Conservation (phyloP, 768 basidiomycete species). For the Dendrothele bispora region DNA sequence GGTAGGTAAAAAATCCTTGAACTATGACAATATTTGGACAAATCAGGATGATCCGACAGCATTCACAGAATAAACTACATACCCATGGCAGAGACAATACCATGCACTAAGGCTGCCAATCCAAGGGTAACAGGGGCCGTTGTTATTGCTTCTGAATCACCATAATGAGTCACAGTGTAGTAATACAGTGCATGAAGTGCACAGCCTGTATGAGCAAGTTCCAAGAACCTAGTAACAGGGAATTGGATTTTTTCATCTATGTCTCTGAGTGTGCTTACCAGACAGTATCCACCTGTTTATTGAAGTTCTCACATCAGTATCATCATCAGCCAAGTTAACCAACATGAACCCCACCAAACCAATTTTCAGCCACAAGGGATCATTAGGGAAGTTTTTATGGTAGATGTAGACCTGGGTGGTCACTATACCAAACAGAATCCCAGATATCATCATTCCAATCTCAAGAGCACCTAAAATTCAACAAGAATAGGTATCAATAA, state of each 20-base stretch:
- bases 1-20: neutral
- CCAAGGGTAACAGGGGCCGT: neutral
- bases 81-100: neutral
- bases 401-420: constrained; percentile 6
- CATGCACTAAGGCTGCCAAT: neutral
- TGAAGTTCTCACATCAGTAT: too few relatives aligned
- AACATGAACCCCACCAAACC: too few relatives aligned
- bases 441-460: constrained; percentile 8
- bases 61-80: neutral
- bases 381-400: constrained; percentile 6
- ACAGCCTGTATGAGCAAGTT: neutral
- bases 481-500: too few relatives aligned
- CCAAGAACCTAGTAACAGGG: neutral
- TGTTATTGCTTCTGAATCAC: neutral
- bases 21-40: neutral
- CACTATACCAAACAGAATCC: constrained; percentile 6
- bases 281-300: too few relatives aligned
- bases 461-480: constrained; percentile 11
- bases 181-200: neutral
- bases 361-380: constrained; percentile 2
- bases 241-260: too few relatives aligned
- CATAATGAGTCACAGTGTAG: neutral
- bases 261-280: too few relatives aligned
- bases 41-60: neutral
- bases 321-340: too few relatives aligned